Percentiles rank a stretch among this genome's conserved stretches.
Evolutionary conservation across 2,329 filamentous ascomycete genomes (phyloP).

Genomic region (Aspergillus proliferans): DNA sequence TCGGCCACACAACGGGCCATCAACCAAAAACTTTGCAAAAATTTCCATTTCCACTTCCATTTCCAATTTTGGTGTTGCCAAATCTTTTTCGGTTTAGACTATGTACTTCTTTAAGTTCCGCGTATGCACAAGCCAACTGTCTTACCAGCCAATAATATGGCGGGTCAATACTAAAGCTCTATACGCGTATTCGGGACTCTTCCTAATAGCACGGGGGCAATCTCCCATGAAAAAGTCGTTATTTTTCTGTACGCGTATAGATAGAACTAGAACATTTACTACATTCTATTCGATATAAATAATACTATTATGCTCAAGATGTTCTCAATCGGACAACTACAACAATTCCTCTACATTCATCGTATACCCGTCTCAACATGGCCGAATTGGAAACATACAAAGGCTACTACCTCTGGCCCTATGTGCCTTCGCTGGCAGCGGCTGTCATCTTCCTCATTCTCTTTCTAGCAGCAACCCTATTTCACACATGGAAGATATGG

Average conservation of each 20-base stretch:
- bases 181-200: slow-evolving; percentile 6
- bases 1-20: neutral
- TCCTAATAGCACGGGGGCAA: no score
- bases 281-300: neutral
- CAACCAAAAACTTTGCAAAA: neutral
- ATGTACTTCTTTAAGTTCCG: slow-evolving; percentile 1
- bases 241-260: neutral
- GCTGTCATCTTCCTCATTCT: slow-evolving; percentile 20
- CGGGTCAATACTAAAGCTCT: neutral
- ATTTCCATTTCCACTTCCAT: neutral
- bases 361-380: slow-evolving; percentile 6
- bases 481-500: slow-evolving; percentile 24
- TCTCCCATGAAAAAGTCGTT: no score
- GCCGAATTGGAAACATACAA: slow-evolving; percentile 11
- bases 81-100: neutral
- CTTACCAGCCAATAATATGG: neutral
- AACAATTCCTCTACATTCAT: neutral
- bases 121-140: slow-evolving; percentile 14
- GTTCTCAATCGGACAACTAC: neutral
- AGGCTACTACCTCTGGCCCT: slow-evolving; percentile 21
- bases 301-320: neutral
- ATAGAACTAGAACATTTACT: neutral
- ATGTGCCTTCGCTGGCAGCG: slow-evolving; percentile 21
- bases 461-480: slow-evolving; percentile 19
- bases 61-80: neutral